Conservation (phyloP, 192 early-diverging fungal genomes). For the Chytriomyces hyalinus region DNA sequence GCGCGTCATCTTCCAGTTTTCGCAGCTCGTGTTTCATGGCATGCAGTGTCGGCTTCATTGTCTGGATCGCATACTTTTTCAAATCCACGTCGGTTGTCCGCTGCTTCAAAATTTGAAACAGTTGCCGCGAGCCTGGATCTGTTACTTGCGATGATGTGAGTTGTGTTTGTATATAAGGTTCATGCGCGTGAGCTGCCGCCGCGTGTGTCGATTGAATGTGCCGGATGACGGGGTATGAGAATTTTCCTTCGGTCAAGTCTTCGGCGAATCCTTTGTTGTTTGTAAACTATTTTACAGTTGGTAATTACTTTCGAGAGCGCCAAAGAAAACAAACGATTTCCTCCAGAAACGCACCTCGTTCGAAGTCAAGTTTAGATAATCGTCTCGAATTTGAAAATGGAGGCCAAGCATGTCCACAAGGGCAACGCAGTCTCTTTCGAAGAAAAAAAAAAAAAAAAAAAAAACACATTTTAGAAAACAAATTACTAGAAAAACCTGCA, state of each 20-base stretch:
- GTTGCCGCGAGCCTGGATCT: conserved; percentile 74
- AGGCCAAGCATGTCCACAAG: conserved; percentile 90
- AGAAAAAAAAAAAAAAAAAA: neutral
- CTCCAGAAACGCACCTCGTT: conserved; percentile 55
- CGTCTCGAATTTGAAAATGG: conserved; percentile 97
- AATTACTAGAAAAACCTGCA: neutral
- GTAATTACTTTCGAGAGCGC: neutral
- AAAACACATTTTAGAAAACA: neutral
- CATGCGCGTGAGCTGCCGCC: conserved; percentile 88
- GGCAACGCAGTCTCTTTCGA: conserved; percentile 71
- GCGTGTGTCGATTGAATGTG: conserved; percentile 69
- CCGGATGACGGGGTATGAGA: conserved; percentile 93
- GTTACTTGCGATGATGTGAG: conserved; percentile 72
- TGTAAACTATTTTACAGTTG: conserved; percentile 63
- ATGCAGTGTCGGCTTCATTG: conserved; percentile 83
- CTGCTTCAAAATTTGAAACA: conserved; percentile 84
- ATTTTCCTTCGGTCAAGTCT: conserved; percentile 99
- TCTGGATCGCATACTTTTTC: conserved; percentile 83
- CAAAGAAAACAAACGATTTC: conserved; percentile 9
- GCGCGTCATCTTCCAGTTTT: conserved; percentile 66
- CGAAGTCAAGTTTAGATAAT: conserved; percentile 93
- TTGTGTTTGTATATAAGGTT: conserved; percentile 92
- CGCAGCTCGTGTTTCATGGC: conserved; percentile 73
- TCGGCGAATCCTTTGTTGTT: conserved; percentile 98
- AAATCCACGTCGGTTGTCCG: conserved; percentile 79